Base-by-base conservation (phyloP, 306 rosid species). In the Corylus americana region DNA sequence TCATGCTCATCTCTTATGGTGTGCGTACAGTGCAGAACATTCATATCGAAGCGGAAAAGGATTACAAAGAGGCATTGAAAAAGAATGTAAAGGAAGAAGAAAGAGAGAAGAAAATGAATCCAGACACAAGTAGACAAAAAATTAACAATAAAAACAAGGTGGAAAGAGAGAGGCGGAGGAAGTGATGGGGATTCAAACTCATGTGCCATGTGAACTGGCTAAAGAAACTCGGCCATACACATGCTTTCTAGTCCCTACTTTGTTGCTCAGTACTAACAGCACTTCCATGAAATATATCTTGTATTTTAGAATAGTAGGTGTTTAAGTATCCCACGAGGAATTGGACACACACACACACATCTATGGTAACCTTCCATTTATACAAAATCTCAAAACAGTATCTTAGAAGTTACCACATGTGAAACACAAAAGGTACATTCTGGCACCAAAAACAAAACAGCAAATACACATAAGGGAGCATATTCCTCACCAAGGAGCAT, bases 401-500 rank as follows among this genome's bases (percentile, higher is more conserved):
- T 13, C 31, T 7, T 3, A 73, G 27, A 9, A 74, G 29, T 57
- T 68, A 8, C 2, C n/a, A 55, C 2, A 11, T 2, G 35, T 67
- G 61, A 42, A 42, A 50, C 14, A 76, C 64, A 37, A 61, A 39
- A 77, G 1, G 42, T 77, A 82, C 1, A 7, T 62, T 57, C 70
- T 76, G 61, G 62, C 73, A 29, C 73, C 16, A 7, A 25, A 54
- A 53, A 55, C 25, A 13, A n/a, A 16, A 49, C 8, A 1, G 54
- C 20, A 12, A 71, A 27, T 42, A 55, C 61, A 44, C 67, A 29
- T 18, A 74, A 55, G 18, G 48, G 2, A 61, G 20, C 55, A 71
- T 55, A 66, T 71, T 85, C 77, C 97, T 85, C 84, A 94, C 98
- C 98, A 91, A 72, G 95, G 87, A 25, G 92, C 82, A 80, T 70